These are phyloP conservation scores for Eragrostis tef DNA, from an alignment of 202 grass and related monocot genomes.

Conservation along the genomic window DNA sequence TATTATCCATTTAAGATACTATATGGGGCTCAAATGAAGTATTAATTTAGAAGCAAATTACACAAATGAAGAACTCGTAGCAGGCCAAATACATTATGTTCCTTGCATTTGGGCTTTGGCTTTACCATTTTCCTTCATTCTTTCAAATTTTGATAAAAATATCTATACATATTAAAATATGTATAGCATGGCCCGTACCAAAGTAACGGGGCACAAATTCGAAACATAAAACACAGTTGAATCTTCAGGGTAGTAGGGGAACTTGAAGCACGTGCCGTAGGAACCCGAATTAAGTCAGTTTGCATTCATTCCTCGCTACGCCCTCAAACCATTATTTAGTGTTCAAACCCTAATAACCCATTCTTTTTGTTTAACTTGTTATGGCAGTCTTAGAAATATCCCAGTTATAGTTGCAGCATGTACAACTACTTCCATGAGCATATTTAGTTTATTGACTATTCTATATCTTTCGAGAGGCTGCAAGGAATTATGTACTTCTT, in stretches of 20 bases:
- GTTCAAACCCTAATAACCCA: constrained; percentile 8
- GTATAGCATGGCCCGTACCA: not conserved
- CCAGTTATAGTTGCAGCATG: constrained; percentile 17
- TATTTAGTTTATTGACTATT: not conserved
- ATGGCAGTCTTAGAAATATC: constrained; percentile 8
- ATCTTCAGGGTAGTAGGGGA: not conserved
- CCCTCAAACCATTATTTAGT: constrained; percentile 1
- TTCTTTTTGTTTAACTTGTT: not conserved
- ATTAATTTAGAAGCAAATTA: constrained; percentile 10
- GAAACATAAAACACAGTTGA: constrained; percentile 15
- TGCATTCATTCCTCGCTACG: constrained; percentile 5
- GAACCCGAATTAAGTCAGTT: constrained; percentile 11
- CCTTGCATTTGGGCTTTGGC: constrained; percentile 31
- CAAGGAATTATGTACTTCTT: not conserved
- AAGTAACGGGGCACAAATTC: constrained; percentile 13
- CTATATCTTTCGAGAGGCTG: constrained; percentile 19
- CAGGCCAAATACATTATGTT: not conserved
- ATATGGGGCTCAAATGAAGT: constrained; percentile 2
- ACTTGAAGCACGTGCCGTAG: constrained; percentile 15
- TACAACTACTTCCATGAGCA: constrained; percentile 12
- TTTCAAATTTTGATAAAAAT: constrained; percentile 32
- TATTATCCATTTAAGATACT: constrained; percentile 23
- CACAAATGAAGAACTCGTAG: constrained; percentile 27
- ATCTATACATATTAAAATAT: too few relatives aligned
- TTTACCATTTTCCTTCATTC: constrained; percentile 5